These are phyloP conservation scores for Cyclotella cryptica DNA, from an alignment of 108 stramenopile species.

Conservation along the genomic window DNA sequence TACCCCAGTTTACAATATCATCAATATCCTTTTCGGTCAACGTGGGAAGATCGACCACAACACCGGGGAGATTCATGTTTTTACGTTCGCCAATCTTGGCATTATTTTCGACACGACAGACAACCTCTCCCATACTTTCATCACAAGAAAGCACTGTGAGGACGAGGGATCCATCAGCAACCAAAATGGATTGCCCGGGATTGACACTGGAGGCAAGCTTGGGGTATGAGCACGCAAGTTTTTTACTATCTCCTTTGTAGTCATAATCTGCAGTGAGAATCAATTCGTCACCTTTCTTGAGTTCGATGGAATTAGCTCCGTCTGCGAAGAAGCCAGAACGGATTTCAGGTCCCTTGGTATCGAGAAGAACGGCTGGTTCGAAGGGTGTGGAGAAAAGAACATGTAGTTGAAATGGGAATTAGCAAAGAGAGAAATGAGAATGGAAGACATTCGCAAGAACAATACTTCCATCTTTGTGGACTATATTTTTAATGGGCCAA, in stretches of 20 bases:
- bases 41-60: constrained; percentile 84
- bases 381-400: not conserved
- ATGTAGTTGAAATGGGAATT: not conserved
- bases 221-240: constrained; percentile 83
- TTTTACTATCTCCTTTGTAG: constrained; percentile 68
- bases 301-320: constrained; percentile 68
- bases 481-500: not conserved
- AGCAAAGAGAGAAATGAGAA: not conserved
- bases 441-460: no score
- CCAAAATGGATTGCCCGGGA: constrained; percentile 79
- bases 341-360: constrained; percentile 95
- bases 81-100: constrained; percentile 85
- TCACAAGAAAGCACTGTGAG: constrained; percentile 74
- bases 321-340: constrained; percentile 90
- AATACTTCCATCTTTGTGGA: no score
- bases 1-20: constrained; percentile 86
- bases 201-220: constrained; percentile 69
- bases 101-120: constrained; percentile 79
- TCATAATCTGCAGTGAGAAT: constrained; percentile 79
- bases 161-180: constrained; percentile 90
- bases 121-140: constrained; percentile 61
- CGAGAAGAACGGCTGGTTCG: constrained; percentile 68
- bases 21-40: constrained; percentile 95
- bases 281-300: constrained; percentile 67
- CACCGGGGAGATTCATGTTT: constrained; percentile 94